phyloP scores from a whole-genome alignment of 73 alveolate species.

The Breviolum minutum region DNA sequence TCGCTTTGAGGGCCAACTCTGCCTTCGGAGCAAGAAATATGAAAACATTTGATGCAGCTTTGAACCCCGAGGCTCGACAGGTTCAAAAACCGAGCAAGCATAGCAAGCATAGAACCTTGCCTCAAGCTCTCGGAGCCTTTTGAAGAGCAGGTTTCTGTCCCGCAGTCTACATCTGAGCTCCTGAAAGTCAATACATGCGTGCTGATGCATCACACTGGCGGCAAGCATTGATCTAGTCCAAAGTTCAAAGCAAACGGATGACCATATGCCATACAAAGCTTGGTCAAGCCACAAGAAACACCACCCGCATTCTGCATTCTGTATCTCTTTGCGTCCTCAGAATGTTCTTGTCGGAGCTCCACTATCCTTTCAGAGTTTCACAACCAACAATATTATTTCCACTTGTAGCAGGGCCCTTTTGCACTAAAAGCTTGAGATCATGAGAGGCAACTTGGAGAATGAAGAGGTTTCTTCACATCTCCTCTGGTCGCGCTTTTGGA shows the following conservation, averaged over 20 bases:
- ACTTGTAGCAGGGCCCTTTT: neutral
- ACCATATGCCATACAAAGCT: too few relatives aligned
- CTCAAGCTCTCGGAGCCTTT: conserved; percentile 81
- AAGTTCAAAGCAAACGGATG: neutral
- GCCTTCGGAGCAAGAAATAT: conserved; percentile 1
- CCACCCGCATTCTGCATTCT: neutral
- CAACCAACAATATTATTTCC: neutral
- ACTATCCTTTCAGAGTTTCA: conserved; percentile 36
- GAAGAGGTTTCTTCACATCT: neutral
- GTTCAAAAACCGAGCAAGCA: neutral
- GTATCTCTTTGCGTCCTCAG: conserved; percentile 24
- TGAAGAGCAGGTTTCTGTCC: conserved; percentile 82
- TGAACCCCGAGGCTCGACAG: neutral
- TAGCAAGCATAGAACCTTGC: too few relatives aligned
- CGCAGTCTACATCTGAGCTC: conserved; percentile 77
- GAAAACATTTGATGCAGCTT: neutral
- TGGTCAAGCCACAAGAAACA: too few relatives aligned
- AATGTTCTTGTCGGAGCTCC: conserved; percentile 80
- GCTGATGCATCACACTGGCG: neutral
- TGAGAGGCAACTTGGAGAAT: too few relatives aligned
- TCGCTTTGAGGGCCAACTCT: conserved; percentile 63
- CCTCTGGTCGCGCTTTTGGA: conserved; percentile 89
- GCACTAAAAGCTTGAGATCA: too few relatives aligned
- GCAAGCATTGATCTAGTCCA: too few relatives aligned
- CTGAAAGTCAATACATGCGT: neutral